These are phyloP conservation scores for Kazachstania martiniae DNA, from an alignment of 805 yeast species.

Conservation along the genomic window DNA sequence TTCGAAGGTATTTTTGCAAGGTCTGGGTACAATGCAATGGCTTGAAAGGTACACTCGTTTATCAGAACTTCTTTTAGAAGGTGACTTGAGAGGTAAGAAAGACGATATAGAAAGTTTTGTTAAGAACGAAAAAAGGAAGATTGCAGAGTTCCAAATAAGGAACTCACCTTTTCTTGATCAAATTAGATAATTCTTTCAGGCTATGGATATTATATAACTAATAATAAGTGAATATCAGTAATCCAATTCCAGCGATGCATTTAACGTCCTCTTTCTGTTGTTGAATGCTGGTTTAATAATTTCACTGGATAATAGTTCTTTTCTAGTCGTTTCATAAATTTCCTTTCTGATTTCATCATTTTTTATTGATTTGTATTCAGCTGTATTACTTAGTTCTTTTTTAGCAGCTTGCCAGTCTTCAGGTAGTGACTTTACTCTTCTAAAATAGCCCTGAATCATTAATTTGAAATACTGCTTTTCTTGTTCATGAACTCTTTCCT, in stretches of 20 bases:
- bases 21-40: background rate
- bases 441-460: background rate
- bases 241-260: constrained; percentile 26
- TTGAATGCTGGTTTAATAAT: constrained; percentile 11
- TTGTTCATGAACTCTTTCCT: background rate
- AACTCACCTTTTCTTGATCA: too few relatives aligned
- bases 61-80: too few relatives aligned
- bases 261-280: constrained; percentile 15
- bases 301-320: constrained; percentile 7
- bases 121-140: background rate
- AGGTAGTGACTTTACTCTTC: constrained; percentile 9
- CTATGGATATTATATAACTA: too few relatives aligned
- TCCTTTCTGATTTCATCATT: constrained; percentile 19
- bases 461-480: too few relatives aligned
- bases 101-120: background rate
- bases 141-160: background rate
- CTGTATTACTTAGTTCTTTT: constrained; percentile 19
- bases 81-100: too few relatives aligned
- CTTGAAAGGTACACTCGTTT: background rate
- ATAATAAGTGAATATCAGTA: too few relatives aligned
- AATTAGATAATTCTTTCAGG: too few relatives aligned
- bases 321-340: constrained; percentile 28
- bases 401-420: constrained; percentile 31
- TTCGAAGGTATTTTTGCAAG: background rate
- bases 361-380: constrained; percentile 28